Percentiles rank a stretch among this genome's conserved stretches.
Conservation (phyloP, 208 protist genomes). For the Herpetomonas samuelpessoai region DNA sequence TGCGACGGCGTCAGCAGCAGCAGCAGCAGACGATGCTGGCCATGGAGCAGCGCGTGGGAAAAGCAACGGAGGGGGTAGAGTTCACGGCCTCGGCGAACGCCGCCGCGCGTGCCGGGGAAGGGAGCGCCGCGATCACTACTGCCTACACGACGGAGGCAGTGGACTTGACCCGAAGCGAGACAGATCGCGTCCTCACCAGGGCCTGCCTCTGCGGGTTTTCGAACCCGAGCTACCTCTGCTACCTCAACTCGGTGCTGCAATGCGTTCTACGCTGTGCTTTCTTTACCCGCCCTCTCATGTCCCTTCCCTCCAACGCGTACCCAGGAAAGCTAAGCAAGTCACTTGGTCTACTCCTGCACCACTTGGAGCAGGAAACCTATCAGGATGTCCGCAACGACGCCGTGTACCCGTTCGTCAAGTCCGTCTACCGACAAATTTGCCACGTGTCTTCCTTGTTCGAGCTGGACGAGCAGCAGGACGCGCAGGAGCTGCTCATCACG, state of each 20-base stretch:
- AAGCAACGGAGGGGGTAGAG: slow-evolving; percentile 18
- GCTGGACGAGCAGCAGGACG: slow-evolving; percentile 85
- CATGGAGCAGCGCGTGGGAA: slow-evolving; percentile 28
- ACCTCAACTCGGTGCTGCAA: slow-evolving; percentile 96
- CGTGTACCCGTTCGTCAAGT: slow-evolving; percentile 37
- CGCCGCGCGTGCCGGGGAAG: neutral
- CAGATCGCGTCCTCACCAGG: slow-evolving; percentile 35
- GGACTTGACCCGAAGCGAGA: slow-evolving; percentile 30
- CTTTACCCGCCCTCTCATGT: slow-evolving; percentile 49
- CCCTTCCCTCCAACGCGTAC: slow-evolving; percentile 4
- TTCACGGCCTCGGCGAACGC: neutral
- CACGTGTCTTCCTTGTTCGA: slow-evolving; percentile 53
- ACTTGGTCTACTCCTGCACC: slow-evolving; percentile 37
- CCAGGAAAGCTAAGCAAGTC: slow-evolving; percentile 55
- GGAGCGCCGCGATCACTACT: neutral
- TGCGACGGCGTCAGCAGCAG: slow-evolving; percentile 28
- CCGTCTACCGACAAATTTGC: slow-evolving; percentile 47
- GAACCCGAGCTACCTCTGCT: slow-evolving; percentile 95
- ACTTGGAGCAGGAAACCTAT: slow-evolving; percentile 44
- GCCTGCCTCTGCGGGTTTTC: slow-evolving; percentile 74
- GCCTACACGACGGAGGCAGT: slow-evolving; percentile 5
- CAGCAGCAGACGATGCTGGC: slow-evolving; percentile 10
- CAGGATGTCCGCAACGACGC: slow-evolving; percentile 47
- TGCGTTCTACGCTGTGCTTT: slow-evolving; percentile 83
- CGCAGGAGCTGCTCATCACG: slow-evolving; percentile 85